Base-by-base conservation (phyloP, 257 asterid species). In the Orobanche coerulescens region DNA sequence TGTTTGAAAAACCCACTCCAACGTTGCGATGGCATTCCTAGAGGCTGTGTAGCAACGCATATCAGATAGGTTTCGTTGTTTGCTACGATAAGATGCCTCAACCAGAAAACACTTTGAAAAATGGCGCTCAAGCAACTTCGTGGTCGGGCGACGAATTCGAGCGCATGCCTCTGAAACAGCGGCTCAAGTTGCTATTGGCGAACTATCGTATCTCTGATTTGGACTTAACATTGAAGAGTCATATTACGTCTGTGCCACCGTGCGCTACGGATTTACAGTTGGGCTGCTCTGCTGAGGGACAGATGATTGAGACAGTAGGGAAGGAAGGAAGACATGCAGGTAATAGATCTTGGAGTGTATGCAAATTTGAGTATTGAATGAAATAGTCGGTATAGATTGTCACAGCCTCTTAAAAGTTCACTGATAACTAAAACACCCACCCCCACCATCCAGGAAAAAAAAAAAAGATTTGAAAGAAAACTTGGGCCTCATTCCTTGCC, bases 81-180 rank as follows among this genome's bases (percentile, higher is more conserved):
- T 12, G n/a, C n/a, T 5, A 22, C 12, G 43, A 64, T n/a, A n/a
- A 63, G 39, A 78, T 78, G 81, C 52, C 67, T 24, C 74, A 65
- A 31, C 18, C 73, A 22, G 68, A 65, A 62, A 67, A 40, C 55
- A 47, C 53, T 49, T 30, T 61, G 6, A 71, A 40, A 53, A 49
- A 36, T 43, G 73, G 70, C 19, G 67, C 64, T 61, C 54, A 43
- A 18, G 20, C 39, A 34, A 55, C 16, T 68, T 54, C 15, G 48
- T 79, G 80, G 76, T 55, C 82, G 22, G 56, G 56, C 33, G 85
- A 63, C 6, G 87, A 80, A 57, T 73, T 65, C 62, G 96, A 83
- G 65, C 64, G 75, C 15, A 47, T 88, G 71, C 96, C 96, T 9
- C 76, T 88, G 61, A 83, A 83, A 42, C 87, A 83, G 78, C 87